These are phyloP conservation scores for Chlorella ohadii DNA, from an alignment of 139 green algal species.

Conservation along the genomic window DNA sequence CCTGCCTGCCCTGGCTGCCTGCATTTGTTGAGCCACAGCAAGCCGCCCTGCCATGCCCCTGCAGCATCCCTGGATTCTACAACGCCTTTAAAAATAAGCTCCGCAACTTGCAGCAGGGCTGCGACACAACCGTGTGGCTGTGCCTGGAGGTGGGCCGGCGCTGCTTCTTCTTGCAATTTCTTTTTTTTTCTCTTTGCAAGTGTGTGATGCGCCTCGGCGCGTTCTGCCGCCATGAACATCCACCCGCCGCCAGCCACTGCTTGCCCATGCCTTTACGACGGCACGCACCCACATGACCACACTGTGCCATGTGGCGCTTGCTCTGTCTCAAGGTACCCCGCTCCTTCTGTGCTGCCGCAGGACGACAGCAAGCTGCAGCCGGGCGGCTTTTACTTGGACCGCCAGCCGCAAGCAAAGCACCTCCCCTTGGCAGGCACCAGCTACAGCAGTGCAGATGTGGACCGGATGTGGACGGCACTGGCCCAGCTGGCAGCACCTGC, in stretches of 20 bases:
- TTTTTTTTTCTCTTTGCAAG: too few relatives aligned
- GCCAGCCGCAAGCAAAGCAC: constrained; percentile 62
- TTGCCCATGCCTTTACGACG: too few relatives aligned
- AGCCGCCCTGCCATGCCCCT: too few relatives aligned
- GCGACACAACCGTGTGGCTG: constrained; percentile 74
- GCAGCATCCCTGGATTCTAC: constrained; percentile 71
- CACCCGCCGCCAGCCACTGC: too few relatives aligned
- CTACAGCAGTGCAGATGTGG: constrained; percentile 52
- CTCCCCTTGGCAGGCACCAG: constrained; percentile 53
- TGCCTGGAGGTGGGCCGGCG: constrained; percentile 48
- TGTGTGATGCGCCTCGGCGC: background rate
- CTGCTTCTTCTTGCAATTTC: background rate
- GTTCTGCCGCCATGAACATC: too few relatives aligned
- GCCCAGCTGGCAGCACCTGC: constrained; percentile 6
- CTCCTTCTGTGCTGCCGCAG: constrained; percentile 36
- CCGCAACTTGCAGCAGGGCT: constrained; percentile 56
- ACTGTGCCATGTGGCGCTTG: too few relatives aligned
- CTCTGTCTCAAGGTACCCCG: too few relatives aligned
- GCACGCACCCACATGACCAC: too few relatives aligned
- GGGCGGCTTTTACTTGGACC: constrained; percentile 77
- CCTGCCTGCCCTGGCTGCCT: too few relatives aligned
- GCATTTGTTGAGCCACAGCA: too few relatives aligned
- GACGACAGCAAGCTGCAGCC: constrained; percentile 55
- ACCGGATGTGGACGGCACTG: constrained; percentile 49
- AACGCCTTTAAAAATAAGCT: constrained; percentile 58